Evolutionary conservation across 2,329 filamentous ascomycete genomes (phyloP).

Genomic region (Thermothelomyces thermophilus): DNA sequence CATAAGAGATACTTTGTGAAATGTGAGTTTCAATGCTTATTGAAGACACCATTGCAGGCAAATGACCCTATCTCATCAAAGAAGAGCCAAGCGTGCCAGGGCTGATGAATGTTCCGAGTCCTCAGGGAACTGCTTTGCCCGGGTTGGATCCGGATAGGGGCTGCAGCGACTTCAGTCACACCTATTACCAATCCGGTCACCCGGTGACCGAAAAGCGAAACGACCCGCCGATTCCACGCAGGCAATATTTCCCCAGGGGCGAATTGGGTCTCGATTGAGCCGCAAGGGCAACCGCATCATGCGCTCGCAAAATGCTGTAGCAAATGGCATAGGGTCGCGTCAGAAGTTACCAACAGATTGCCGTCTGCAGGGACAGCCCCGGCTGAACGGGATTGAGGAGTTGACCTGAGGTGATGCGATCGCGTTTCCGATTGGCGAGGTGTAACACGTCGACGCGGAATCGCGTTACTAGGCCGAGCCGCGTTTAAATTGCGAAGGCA

Average conservation of each 20-base stretch:
- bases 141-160: too few species aligned
- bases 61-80: too few species aligned
- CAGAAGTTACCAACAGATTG: constrained; percentile 11
- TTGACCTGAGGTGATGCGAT: constrained; percentile 7
- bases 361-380: constrained; percentile 13
- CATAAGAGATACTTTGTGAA: too few species aligned
- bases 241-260: too few species aligned
- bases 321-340: neutral
- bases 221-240: too few species aligned
- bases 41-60: too few species aligned
- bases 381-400: constrained; percentile 17
- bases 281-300: neutral
- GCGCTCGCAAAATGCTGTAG: neutral
- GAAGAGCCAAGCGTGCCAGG: too few species aligned
- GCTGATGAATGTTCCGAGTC: constrained; percentile 3
- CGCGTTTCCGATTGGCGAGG: constrained; percentile 21
- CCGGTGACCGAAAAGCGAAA: too few species aligned
- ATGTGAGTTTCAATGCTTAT: too few species aligned
- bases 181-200: too few species aligned
- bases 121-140: too few species aligned
- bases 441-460: constrained; percentile 18
- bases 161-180: too few species aligned
- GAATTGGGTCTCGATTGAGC: neutral
- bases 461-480: constrained; percentile 15
- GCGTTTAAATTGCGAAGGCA: constrained; percentile 23